These are phyloP conservation scores for Pecoramyces ruminantium DNA, from an alignment of 192 early-diverging fungal species.

Conservation along the genomic window DNA sequence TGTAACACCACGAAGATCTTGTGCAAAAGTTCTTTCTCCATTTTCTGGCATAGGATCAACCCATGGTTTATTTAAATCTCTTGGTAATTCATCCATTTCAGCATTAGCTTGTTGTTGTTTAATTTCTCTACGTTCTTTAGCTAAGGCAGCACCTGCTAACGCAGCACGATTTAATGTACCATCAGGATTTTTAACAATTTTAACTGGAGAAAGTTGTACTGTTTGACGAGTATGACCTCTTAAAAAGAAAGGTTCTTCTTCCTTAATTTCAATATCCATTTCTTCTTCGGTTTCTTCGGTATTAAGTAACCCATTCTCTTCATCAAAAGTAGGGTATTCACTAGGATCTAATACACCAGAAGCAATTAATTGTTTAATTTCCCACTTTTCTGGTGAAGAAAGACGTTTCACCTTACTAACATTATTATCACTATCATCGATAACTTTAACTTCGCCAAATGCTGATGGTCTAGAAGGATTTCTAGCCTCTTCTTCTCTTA, in stretches of 20 bases:
- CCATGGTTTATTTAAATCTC: slow-evolving; percentile 77
- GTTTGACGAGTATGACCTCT: slow-evolving; percentile 76
- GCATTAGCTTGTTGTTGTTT: slow-evolving; percentile 24
- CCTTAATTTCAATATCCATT: slow-evolving; percentile 88
- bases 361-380: slow-evolving; percentile 93
- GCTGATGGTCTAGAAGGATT: slow-evolving; percentile 48
- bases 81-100: slow-evolving; percentile 59
- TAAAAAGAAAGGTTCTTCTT: slow-evolving; percentile 89
- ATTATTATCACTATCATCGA: slow-evolving; percentile 18
- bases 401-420: slow-evolving; percentile 44
- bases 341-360: slow-evolving; percentile 71
- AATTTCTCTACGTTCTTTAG: slow-evolving; percentile 84
- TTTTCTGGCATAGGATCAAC: slow-evolving; percentile 82
- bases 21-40: slow-evolving; percentile 79
- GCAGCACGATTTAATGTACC: slow-evolving; percentile 92
- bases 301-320: slow-evolving; percentile 61
- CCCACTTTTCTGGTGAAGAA: slow-evolving; percentile 88
- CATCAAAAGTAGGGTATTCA: slow-evolving; percentile 77
- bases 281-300: slow-evolving; percentile 87
- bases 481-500: slow-evolving; percentile 30
- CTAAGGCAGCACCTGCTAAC: slow-evolving; percentile 72
- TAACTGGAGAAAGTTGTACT: slow-evolving; percentile 80
- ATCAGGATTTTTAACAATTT: slow-evolving; percentile 95
- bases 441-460: slow-evolving; percentile 18
- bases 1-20: slow-evolving; percentile 70